A percentile compares a stretch with the other conserved stretches of the same genome.
Conservation (phyloP, 192 early-diverging fungal genomes). For the Linnemannia elongata region DNA sequence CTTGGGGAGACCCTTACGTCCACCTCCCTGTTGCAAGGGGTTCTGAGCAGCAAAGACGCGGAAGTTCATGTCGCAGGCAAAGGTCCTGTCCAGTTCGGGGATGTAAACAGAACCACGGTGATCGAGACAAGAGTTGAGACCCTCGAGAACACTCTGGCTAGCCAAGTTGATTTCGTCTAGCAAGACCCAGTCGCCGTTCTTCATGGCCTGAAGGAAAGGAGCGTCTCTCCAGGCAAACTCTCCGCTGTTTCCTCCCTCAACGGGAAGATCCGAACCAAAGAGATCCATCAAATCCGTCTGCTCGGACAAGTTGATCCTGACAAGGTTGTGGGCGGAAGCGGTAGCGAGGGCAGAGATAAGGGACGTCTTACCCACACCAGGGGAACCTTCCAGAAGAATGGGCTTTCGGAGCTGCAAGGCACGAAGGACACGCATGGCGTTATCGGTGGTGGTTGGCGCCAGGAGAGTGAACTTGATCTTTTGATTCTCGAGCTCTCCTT, state of each 20-base stretch:
- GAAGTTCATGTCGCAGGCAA: constrained; percentile 85
- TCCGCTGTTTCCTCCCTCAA: constrained; percentile 85
- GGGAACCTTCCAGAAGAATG: constrained; percentile 95
- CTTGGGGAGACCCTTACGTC: constrained; percentile 97
- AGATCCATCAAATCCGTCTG: constrained; percentile 99
- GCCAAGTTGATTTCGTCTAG: constrained; percentile 98
- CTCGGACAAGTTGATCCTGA: constrained; percentile 97
- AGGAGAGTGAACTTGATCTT: constrained; percentile 83
- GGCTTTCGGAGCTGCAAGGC: constrained; percentile 94
- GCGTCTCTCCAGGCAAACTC: constrained; percentile 99
- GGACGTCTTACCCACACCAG: constrained; percentile 97
- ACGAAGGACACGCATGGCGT: constrained; percentile 86
- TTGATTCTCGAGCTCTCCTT: constrained; percentile 64
- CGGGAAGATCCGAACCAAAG: constrained; percentile 98
- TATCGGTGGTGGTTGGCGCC: constrained; percentile 93
- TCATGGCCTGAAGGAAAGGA: constrained; percentile 96
- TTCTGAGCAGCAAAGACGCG: constrained; percentile 98
- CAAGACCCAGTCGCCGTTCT: constrained; percentile 96
- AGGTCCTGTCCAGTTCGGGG: constrained; percentile 93
- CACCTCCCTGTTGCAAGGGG: constrained; percentile 96
- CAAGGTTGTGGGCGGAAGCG: constrained; percentile 85
- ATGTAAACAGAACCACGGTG: constrained; percentile 97
- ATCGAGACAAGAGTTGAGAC: constrained; percentile 98
- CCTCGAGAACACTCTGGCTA: constrained; percentile 98
- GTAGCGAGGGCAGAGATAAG: constrained; percentile 86